These are phyloP conservation scores for Fusarium poae DNA, from an alignment of 2,329 filamentous ascomycete species.

Conservation along the genomic window DNA sequence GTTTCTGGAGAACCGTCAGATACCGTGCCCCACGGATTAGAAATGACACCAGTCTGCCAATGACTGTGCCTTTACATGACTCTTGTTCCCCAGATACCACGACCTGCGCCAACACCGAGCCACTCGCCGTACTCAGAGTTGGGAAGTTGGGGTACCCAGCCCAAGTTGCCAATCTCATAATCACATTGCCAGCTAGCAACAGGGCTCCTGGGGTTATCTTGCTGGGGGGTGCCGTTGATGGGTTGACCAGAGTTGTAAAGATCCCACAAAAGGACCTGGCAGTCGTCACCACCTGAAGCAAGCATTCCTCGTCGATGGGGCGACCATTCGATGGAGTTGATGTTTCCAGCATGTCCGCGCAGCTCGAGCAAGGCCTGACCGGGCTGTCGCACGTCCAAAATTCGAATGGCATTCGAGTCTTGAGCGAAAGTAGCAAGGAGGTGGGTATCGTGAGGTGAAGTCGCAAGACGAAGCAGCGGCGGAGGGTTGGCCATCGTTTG, in stretches of 20 bases:
- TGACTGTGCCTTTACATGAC: conserved; percentile 49
- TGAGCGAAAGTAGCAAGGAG: conserved; percentile 97
- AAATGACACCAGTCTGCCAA: conserved; percentile 37
- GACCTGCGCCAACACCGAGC: conserved; percentile 84
- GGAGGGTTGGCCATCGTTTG: conserved; percentile 83
- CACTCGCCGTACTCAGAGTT: conserved; percentile 81
- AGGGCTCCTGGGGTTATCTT: conserved; percentile 73
- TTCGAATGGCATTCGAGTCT: conserved; percentile 91
- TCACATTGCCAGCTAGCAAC: conserved; percentile 86
- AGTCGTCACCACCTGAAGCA: conserved; percentile 93
- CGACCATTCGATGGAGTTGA: conserved; percentile 98
- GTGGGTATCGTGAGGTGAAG: conserved; percentile 94
- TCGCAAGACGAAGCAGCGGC: conserved; percentile 83
- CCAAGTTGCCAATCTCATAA: conserved; percentile 87
- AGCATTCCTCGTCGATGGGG: conserved; percentile 87
- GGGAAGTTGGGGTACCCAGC: conserved; percentile 81
- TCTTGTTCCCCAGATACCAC: conserved; percentile 83
- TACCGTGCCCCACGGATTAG: conserved; percentile 15
- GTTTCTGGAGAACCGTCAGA: conserved; percentile 18
- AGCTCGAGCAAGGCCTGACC: conserved; percentile 95
- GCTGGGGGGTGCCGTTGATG: conserved; percentile 63
- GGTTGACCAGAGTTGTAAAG: conserved; percentile 73
- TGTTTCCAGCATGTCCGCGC: conserved; percentile 83
- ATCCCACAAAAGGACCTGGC: conserved; percentile 93
- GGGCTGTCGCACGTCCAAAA: conserved; percentile 95